These are phyloP conservation scores for Claviceps spartinae DNA, from an alignment of 2,329 filamentous ascomycete species.

Conservation along the genomic window DNA sequence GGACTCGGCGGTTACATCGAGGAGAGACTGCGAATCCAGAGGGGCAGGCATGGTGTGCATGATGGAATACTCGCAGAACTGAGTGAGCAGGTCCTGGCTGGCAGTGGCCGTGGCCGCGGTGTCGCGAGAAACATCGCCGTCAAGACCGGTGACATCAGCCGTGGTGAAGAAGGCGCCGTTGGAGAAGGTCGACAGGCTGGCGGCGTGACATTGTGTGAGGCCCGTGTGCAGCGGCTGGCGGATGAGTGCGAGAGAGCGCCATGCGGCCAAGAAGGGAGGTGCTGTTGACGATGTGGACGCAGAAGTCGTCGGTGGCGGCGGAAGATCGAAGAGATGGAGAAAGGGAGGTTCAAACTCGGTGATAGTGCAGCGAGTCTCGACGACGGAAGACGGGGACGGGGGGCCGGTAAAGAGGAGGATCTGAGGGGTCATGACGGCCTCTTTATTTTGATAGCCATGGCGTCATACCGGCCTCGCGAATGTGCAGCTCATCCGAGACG, in stretches of 20 bases:
- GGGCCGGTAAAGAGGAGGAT: conserved; percentile 27
- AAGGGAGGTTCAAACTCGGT: conserved; percentile 14
- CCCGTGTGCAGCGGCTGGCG: conserved; percentile 34
- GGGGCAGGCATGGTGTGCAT: conserved; percentile 54
- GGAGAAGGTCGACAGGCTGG: conserved; percentile 14
- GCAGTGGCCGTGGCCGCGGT: not conserved
- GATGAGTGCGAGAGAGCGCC: conserved; percentile 40
- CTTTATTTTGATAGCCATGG: conserved; percentile 9
- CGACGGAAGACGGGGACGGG: conserved; percentile 17
- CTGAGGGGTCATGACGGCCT: conserved; percentile 8
- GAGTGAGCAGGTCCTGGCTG: conserved; percentile 32
- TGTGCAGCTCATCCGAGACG: no score
- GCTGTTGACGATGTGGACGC: not conserved
- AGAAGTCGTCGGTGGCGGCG: not conserved
- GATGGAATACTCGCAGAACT: conserved; percentile 71
- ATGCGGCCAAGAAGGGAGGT: conserved; percentile 25
- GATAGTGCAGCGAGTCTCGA: conserved; percentile 18
- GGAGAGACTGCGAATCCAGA: conserved; percentile 28
- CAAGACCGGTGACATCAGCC: conserved; percentile 23
- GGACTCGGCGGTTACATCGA: conserved; percentile 13
- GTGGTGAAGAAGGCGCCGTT: conserved; percentile 35
- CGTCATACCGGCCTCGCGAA: not conserved
- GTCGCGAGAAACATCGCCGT: not conserved
- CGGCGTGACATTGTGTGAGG: conserved; percentile 35
- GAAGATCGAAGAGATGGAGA: conserved; percentile 13